Evolutionary conservation across 441 rosid genomes (phyloP), one percentile per base, ranked within the genome.

Genomic region (Oxalis stricta): DNA sequence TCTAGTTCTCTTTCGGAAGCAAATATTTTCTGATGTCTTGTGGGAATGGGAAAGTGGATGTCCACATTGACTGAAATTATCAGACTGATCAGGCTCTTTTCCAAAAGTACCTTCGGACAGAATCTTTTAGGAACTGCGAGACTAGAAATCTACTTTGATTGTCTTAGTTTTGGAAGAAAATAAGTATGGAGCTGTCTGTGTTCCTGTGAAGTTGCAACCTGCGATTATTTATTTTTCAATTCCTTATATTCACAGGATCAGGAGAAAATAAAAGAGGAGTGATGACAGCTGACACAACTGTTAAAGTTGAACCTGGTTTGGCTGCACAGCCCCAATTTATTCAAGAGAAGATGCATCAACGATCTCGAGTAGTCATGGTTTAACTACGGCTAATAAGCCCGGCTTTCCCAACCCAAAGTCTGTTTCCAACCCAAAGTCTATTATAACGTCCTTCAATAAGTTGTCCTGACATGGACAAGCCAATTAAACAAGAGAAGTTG

Each of bases 401-500:
- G 18, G n/a, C n/a, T n/a, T 44, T 32, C 38, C 72, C 13, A 60
- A 38, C 50, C 37, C 73, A 21, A 22, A 33, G 51, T 65, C 53
- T 50, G 61, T 32, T 22, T 17, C 60, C 75, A 3, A 69, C 50
- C 37, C 73, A 21, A 22, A 33, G 51, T 65, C 53, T 50, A 60
- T 32, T 22, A 17, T 58, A 73, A 3, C 66, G 73, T 42, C 70
- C 75, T 12, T 56, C 73, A 20, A 28, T 23, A 20, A 65, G 53
- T 19, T 56, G 61, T 18, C 50, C 69, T 13, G 54, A 48, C 32
- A 7, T 29, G 36, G 92, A 82, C 28, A 56, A 62, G 68, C 35
- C 19, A n/a, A n/a, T n/a, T n/a, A 75, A 77, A 48, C 76, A 66
- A 29, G 87, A 77, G 50, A 76, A 72, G 61, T 46, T 58, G 44